Base-by-base conservation (phyloP, 768 basidiomycete species). In the Boletus tomentosulus region DNA sequence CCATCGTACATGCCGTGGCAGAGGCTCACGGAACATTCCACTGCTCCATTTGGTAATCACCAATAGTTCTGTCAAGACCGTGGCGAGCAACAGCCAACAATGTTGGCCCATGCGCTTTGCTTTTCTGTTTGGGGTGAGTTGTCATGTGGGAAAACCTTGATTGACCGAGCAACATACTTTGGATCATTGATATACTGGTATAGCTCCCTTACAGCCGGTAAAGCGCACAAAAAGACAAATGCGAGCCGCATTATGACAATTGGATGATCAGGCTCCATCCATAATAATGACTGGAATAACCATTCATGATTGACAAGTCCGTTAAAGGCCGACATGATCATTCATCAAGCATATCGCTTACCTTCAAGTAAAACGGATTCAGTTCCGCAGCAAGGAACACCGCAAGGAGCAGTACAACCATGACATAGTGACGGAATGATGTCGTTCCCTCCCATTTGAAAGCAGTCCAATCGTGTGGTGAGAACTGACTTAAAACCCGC, bases 191-290 rank as follows among this genome's bases (percentile, higher is more conserved):
- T 80, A 62, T 92, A 93, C 66, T 90, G 88, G 67, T 82, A 89
- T 27, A 92, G 71, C 73, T 93, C 91, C 62, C 91, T 76, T 54
- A 86, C 88, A 13, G 92, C 91, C 11, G 91, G 91, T 31, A 93
- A 74, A n/a, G 85, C 91, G 62, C 90, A 93, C 3, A 93, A 73
- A 66, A 93, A 93, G 56, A 93, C 83, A 55, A 82, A 82, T 15
- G 82, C 84, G 10, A 93, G 78, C 33, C 79, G 72, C 57, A 82
- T 73, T 54, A 92, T 87, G 47, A 93, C 78, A 58, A 93, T 83
- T 11, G 90, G 91, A 67, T 93, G 91, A 68, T 90, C 86, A 34
- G 91, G 92, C 65, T 92, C 89, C 85, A 93, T 87, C 90, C 91
- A 92, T 35, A 93, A 75, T 56, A 84, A 61, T 7, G 66, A 68